Conservation (phyloP, 257 asterid species). For the Gardenia jasminoides region DNA sequence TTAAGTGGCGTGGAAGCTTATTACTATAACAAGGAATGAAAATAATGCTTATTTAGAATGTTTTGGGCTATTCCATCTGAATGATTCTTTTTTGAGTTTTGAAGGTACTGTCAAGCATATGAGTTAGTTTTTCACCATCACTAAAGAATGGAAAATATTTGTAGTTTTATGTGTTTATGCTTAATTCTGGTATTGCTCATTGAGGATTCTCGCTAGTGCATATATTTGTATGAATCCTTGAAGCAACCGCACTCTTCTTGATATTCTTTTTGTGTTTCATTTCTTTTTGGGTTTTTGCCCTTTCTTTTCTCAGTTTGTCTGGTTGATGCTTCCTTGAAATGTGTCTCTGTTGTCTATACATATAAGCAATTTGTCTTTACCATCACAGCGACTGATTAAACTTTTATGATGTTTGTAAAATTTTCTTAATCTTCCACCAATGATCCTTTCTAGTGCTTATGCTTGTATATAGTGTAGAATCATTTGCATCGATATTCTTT, state of each 20-base stretch:
- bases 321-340: not conserved
- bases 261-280: too few species aligned
- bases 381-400: not conserved
- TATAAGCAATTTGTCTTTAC: not conserved
- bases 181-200: too few species aligned
- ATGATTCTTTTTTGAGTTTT: not conserved
- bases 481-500: not conserved
- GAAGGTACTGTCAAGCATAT: not conserved
- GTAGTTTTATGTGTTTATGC: not conserved
- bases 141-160: not conserved
- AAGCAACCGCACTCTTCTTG: not conserved
- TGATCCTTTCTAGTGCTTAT: not conserved
- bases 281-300: too few species aligned
- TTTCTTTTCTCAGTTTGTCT: not conserved
- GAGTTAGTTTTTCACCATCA: not conserved
- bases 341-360: not conserved
- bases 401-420: too few species aligned
- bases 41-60: not conserved
- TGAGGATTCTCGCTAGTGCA: too few species aligned
- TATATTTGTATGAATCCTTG: too few species aligned
- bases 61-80: not conserved
- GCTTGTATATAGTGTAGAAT: not conserved
- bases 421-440: not conserved
- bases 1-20: not conserved
- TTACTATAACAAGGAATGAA: not conserved